Percentiles rank a stretch among this genome's conserved stretches.
Evolutionary conservation across 2,329 filamentous ascomycete genomes (phyloP).

Genomic region (Ascomycota sp.): DNA sequence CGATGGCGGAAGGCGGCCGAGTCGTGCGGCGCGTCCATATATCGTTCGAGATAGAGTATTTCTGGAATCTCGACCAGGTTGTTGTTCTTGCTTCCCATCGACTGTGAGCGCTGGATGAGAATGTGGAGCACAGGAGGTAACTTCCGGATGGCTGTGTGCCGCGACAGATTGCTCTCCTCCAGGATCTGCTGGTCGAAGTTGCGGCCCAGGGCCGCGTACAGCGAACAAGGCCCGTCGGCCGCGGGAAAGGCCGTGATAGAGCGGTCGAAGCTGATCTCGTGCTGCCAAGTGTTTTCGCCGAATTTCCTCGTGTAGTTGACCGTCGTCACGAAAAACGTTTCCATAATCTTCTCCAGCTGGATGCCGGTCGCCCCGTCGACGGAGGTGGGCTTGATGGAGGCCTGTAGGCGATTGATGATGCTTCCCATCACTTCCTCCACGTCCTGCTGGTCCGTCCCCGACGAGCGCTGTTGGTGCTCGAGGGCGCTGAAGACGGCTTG

Average conservation of each 20-base stretch:
- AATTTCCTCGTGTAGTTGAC: conserved; percentile 38
- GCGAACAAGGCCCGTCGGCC: conserved; percentile 29
- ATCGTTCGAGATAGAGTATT: conserved; percentile 70
- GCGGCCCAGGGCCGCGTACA: conserved; percentile 71
- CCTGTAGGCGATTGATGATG: conserved; percentile 76
- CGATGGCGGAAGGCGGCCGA: conserved; percentile 43
- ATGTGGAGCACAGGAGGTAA: conserved; percentile 76
- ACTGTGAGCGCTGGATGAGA: conserved; percentile 67
- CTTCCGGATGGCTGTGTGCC: conserved; percentile 51
- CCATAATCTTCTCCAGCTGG: conserved; percentile 62
- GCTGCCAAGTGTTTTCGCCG: conserved; percentile 18
- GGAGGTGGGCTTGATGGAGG: conserved; percentile 56
- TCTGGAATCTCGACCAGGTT: conserved; percentile 64
- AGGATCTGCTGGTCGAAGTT: conserved; percentile 68
- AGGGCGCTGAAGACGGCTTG: conserved; percentile 23
- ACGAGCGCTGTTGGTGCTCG: conserved; percentile 23
- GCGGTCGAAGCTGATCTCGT: conserved; percentile 35
- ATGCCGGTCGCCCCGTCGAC: conserved; percentile 44
- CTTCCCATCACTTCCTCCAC: conserved; percentile 91
- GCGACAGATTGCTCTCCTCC: conserved; percentile 39
- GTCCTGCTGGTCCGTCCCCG: conserved; percentile 62
- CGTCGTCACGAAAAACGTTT: conserved; percentile 43
- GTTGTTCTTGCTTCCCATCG: conserved; percentile 53
- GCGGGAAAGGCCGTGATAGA: conserved; percentile 40
- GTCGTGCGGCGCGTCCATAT: conserved; percentile 47